phyloP scores from a whole-genome alignment of 2,329 filamentous ascomycete genomes.

The Sarocladium oryzae region DNA sequence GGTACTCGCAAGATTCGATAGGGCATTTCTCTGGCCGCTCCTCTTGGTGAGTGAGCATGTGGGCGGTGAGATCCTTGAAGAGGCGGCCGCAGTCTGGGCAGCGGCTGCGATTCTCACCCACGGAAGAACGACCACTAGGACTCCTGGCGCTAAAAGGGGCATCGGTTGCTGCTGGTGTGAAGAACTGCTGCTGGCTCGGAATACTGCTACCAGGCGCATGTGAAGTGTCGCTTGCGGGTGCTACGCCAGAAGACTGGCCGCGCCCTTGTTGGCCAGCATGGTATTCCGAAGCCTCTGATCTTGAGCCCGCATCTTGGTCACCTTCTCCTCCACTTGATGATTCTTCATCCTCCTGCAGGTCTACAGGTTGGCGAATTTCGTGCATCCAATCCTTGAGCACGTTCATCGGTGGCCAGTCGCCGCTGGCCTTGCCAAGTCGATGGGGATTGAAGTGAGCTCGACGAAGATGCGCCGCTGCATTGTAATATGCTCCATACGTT shows the following conservation, averaged over 20 bases:
- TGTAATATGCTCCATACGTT: conserved; percentile 53
- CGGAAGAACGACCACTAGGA: conserved; percentile 4
- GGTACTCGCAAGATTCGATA: conserved; percentile 87
- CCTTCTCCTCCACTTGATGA: conserved; percentile 47
- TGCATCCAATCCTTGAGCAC: conserved; percentile 55
- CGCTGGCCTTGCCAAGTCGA: conserved; percentile 48
- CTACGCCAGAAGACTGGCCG: neutral
- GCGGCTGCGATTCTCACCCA: conserved; percentile 36
- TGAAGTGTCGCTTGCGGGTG: conserved; percentile 7
- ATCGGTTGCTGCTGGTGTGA: conserved; percentile 10
- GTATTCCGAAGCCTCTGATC: conserved; percentile 5
- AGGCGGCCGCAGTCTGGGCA: conserved; percentile 53
- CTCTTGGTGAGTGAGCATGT: conserved; percentile 93
- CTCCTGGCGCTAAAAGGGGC: neutral
- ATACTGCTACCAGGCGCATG: neutral
- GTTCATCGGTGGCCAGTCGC: conserved; percentile 53
- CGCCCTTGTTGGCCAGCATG: conserved; percentile 5
- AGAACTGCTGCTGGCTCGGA: conserved; percentile 4
- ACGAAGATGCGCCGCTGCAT: conserved; percentile 51
- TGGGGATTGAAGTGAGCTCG: conserved; percentile 52
- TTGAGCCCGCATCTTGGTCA: conserved; percentile 30
- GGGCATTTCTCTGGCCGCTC: conserved; percentile 95
- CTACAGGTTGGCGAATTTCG: conserved; percentile 47
- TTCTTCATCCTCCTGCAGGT: conserved; percentile 34
- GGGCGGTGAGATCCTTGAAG: conserved; percentile 66